phyloP scores from a whole-genome alignment of 768 basidiomycete species.

The Lactarius pseudohatsudake region DNA sequence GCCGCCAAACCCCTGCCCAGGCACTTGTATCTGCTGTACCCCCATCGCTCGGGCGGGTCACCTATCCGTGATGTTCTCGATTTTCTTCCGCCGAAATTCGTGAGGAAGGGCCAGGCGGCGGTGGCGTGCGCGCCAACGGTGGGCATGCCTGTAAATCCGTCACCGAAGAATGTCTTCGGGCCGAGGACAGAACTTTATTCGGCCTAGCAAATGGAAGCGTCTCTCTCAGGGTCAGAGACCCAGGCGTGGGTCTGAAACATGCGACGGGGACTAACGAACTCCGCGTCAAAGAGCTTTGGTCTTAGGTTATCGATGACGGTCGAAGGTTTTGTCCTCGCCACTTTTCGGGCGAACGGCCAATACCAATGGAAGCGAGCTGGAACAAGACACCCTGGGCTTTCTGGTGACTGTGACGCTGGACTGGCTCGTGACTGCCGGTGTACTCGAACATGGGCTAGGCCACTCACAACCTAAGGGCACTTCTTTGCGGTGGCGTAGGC shows the following conservation, averaged over 20 bases:
- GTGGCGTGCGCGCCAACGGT: not conserved
- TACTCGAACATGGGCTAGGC: not conserved
- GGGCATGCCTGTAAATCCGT: not conserved
- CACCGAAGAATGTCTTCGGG: not conserved
- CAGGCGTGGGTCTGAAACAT: not conserved
- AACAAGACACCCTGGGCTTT: not conserved
- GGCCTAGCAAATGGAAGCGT: slow-evolving; percentile 3
- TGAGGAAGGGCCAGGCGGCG: not conserved
- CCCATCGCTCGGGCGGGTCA: not conserved
- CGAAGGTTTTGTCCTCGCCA: not conserved
- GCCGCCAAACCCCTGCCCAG: not conserved
- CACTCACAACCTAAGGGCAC: not conserved
- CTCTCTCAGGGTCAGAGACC: not conserved
- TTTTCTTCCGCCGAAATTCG: not conserved
- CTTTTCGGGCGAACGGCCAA: not conserved
- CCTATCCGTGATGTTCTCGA: not conserved
- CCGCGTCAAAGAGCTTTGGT: not conserved
- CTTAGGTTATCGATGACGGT: not conserved
- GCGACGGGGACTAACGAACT: slow-evolving; percentile 5
- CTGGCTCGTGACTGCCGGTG: not conserved
- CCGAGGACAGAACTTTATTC: slow-evolving; percentile 1
- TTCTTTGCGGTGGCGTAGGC: not conserved
- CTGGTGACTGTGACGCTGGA: not conserved
- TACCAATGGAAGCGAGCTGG: slow-evolving; percentile 1
- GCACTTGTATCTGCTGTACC: not conserved